Percentiles rank a stretch among this genome's conserved stretches.
Evolutionary conservation across 148 eudicot species (phyloP).

Genomic region (Silene uniflora): DNA sequence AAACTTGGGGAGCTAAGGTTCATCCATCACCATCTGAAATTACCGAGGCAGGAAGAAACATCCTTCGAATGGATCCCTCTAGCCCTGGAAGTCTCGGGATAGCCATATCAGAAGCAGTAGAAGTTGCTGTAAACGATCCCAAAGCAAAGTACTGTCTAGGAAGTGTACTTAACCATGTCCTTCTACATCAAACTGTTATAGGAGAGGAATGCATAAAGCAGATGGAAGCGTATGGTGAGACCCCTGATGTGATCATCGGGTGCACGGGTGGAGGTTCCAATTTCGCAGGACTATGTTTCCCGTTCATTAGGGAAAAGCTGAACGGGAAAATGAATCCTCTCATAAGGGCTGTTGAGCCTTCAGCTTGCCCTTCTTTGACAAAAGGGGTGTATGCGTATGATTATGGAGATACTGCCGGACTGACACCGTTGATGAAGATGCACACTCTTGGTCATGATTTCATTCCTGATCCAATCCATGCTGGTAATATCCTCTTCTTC

Average conservation of each 20-base stretch:
- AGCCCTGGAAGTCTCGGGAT: conserved; percentile 96
- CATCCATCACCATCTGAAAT: conserved; percentile 89
- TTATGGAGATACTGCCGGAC: conserved; percentile 90
- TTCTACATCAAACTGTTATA: conserved; percentile 87
- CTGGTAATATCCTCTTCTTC: conserved; percentile 41
- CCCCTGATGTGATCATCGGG: conserved; percentile 89
- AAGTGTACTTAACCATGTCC: conserved; percentile 91
- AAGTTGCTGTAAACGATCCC: conserved; percentile 59
- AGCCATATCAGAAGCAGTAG: conserved; percentile 96
- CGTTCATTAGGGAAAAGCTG: conserved; percentile 82
- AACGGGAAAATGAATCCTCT: conserved; percentile 77
- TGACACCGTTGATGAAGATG: conserved; percentile 98
- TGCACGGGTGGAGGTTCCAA: conserved; percentile 98
- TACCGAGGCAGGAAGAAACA: conserved; percentile 67
- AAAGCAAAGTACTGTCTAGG: conserved; percentile 92
- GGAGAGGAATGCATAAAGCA: conserved; percentile 96
- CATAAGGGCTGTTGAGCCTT: conserved; percentile 84
- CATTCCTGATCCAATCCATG: conserved; percentile 96
- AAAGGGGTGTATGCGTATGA: conserved; percentile 93
- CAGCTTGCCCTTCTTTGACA: conserved; percentile 90
- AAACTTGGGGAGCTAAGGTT: conserved; percentile 94
- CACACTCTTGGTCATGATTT: conserved; percentile 97
- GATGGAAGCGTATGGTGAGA: conserved; percentile 87
- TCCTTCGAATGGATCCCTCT: conserved; percentile 60
- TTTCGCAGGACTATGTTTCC: conserved; percentile 84